Evolutionary conservation across 257 asterid genomes (phyloP).

Genomic region (Jaltomata sinuosa): DNA sequence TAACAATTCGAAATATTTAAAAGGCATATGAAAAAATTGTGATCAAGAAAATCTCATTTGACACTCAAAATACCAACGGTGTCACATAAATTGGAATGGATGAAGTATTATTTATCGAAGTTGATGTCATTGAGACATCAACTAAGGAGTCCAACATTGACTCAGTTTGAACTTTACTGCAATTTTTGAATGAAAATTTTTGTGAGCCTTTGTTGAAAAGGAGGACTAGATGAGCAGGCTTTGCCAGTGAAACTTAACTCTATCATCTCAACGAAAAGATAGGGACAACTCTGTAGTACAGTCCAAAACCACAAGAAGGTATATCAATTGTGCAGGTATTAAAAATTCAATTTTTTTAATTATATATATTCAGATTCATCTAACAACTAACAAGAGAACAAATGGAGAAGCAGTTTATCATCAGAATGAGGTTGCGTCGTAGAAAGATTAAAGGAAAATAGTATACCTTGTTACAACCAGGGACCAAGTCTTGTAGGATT

Average conservation of each 20-base stretch:
- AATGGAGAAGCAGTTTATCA: background rate
- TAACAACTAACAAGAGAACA: background rate
- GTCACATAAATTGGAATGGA: no score
- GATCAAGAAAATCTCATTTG: no score
- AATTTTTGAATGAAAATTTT: background rate
- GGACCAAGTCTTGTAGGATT: slow-evolving; percentile 45
- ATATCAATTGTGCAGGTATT: background rate
- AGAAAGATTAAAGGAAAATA: background rate
- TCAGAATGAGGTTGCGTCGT: background rate
- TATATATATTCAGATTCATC: background rate
- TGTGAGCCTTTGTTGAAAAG: background rate
- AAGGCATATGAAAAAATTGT: no score
- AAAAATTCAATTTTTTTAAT: background rate
- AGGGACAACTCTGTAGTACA: background rate
- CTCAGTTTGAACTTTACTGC: background rate
- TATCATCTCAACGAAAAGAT: background rate
- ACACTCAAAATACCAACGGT: no score
- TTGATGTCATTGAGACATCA: background rate
- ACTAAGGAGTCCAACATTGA: background rate
- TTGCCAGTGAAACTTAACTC: background rate
- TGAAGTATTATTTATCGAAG: background rate
- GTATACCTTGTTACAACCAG: slow-evolving; percentile 45
- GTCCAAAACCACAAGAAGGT: background rate
- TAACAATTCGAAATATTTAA: no score
- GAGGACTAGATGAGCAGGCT: background rate